phyloP scores from a whole-genome alignment of 371 early-diverging fungal genomes.

The Rhizopus stolonifer region DNA sequence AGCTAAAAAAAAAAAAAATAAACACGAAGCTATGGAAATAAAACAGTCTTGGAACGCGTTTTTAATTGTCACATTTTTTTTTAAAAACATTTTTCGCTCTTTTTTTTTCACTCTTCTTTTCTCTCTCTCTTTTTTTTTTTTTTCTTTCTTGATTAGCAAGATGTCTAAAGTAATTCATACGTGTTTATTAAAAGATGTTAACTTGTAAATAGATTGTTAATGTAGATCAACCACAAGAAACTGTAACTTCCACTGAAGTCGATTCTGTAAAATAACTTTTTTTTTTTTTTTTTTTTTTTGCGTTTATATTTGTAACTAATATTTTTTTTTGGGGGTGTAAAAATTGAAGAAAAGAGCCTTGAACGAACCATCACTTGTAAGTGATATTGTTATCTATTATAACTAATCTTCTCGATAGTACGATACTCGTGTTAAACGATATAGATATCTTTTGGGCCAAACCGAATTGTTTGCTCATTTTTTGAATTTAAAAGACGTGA shows the following conservation, averaged over 20 bases:
- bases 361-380: slow-evolving; percentile 26
- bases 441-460: slow-evolving; percentile 88
- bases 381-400: background rate
- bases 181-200: background rate
- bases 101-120: no score
- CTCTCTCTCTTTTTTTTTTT: slow-evolving; percentile 3
- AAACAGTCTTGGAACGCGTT: no score
- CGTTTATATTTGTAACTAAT: background rate
- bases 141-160: background rate
- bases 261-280: slow-evolving; percentile 20
- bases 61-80: background rate
- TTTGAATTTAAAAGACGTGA: slow-evolving; percentile 55
- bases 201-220: slow-evolving; percentile 12
- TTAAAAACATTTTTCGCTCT: background rate
- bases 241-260: slow-evolving; percentile 16
- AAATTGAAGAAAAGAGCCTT: slow-evolving; percentile 21
- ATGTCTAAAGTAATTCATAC: background rate
- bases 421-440: slow-evolving; percentile 49
- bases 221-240: slow-evolving; percentile 19
- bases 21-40: no score
- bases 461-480: slow-evolving; percentile 76
- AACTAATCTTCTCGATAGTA: slow-evolving; percentile 23
- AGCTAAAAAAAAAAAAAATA: no score
- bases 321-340: slow-evolving; percentile 24
- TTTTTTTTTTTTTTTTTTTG: background rate